Evolutionary conservation across 306 rosid species (phyloP), one percentile per base, ranked within the genome.

Genomic region (Castanopsis chinensis): DNA sequence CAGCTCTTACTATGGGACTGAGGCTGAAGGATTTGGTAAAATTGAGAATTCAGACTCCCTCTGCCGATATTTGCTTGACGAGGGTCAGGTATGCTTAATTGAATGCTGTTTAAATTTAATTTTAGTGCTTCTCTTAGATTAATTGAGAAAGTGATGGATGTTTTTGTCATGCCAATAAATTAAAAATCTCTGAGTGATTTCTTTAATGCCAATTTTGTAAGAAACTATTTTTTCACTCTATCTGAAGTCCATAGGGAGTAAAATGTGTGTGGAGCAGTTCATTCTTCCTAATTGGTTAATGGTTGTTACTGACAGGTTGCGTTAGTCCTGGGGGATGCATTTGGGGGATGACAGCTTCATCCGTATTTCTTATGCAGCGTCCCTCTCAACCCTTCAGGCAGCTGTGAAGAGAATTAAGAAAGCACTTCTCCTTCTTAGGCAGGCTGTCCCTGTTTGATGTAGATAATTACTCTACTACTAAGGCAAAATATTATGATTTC

Each of bases 281-380:
- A 8, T 54, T 65, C 45, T 14, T 74, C 35, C 51, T 81, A 68
- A 70, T 18, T 14, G 18, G 72, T 23, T 72, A 68, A 58, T 58
- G 81, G 51, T 20, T 60, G 21, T 77, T 72, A 71, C 25, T 87
- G 78, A 55, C 91, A 96, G 99, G 98, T 96, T 59, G 99, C 99
- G 8, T 53, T 93, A 57, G 99, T 96, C 45, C 99, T 98, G 0
- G 99, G 99, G 78, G 89, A 88, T 85, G 99, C 96, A 37, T 96
- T 93, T 74, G 97, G 99, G n/a, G 63, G 90, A 96, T 57, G 93
- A 93, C 67, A 90, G 72, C 55, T 96, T 98, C 87, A 83, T 96
- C 61, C 93, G 99, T 23, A 91, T 96, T 60, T 96, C 99, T 7
- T 96, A 93, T 27, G 99, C 99, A 0, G 93, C 84, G 61, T 96